Base-by-base conservation (phyloP, 2,329 filamentous ascomycete genomes). In the Kalmusia sp. region DNA sequence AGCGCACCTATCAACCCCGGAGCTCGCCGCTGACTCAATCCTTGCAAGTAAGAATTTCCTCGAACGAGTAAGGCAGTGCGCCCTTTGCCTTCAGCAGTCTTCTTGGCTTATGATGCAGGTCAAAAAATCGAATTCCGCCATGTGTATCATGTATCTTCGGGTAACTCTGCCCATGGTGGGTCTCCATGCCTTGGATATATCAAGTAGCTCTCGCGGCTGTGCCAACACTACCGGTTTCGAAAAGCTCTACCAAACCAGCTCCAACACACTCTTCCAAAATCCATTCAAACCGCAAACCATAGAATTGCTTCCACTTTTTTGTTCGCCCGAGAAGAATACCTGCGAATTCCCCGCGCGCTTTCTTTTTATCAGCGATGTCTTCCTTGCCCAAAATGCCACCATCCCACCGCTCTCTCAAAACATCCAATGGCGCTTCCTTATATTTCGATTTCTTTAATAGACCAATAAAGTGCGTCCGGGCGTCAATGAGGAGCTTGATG, bases 191-290 rank as follows among this genome's bases (percentile, higher is more conserved):
- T n/a, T n/a, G n/a, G n/a, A n/a, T n/a, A 46, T 25, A 49, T 57
- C 40, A 57, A 15, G 37, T 22, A 4, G 51, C 61, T 49, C 77
- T 67, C 1, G 91, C 82, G 9, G 85, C 89, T 54, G 83, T 79
- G 1, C 89, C 89, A n/a, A 92, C 87, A 63, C 85, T 89, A 12
- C 87, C 81, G 11, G 89, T 92, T 65, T 91, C 84, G 70, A 93
- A 93, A 12, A 90, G 75, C 72, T 93, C 89, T 3, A 92, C 82
- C 14, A 88, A 67, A 1, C 90, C 90, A 24, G 86, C 79, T 0
- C 89, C 90, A 21, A 90, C 79, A 37, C 87, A 89, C 70, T 92
- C 88, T 34, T 83, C 86, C 35, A 92, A 69, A 14, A 90, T 79
- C 87, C 87, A 92, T 53, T 88, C 82, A 71, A 91, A 92, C 37